phyloP scores from a whole-genome alignment of 2,329 filamentous ascomycete species.

The Pseudopithomyces chartarum region DNA sequence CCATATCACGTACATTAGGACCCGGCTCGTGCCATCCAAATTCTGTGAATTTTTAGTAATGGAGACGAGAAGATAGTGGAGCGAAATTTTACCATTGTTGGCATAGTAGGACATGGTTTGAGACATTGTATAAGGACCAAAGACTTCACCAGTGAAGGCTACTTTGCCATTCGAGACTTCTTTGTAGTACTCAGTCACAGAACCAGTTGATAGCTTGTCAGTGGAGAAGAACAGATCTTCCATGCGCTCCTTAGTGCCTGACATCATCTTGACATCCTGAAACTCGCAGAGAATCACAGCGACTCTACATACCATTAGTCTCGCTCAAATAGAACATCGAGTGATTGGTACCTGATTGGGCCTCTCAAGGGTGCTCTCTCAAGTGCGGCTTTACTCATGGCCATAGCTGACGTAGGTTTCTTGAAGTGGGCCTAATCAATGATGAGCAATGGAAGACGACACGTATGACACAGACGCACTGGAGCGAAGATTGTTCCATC shows the following conservation, averaged over 20 bases:
- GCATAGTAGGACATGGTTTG: conserved; percentile 26
- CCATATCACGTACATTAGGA: conserved; percentile 27
- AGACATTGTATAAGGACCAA: conserved; percentile 26
- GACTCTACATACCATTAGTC: conserved; percentile 13
- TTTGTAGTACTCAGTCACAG: conserved; percentile 27
- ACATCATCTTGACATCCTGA: conserved; percentile 23
- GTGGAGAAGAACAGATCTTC: conserved; percentile 31
- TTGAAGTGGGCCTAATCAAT: conserved; percentile 14
- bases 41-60: not conserved
- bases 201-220: conserved; percentile 25
- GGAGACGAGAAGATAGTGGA: not conserved
- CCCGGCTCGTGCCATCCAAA: conserved; percentile 4
- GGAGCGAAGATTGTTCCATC: conserved; percentile 29
- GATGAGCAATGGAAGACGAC: not conserved
- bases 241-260: conserved; percentile 19
- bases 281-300: conserved; percentile 29
- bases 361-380: conserved; percentile 23
- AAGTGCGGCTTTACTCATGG: conserved; percentile 20
- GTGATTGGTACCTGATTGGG: conserved; percentile 15
- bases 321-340: no score
- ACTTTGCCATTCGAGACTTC: conserved; percentile 26
- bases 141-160: conserved; percentile 25
- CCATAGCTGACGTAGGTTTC: conserved; percentile 17
- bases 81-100: conserved; percentile 15
- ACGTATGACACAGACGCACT: not conserved